Conservation (phyloP, 2,329 filamentous ascomycete species). For the Parafenestella ontariensis region DNA sequence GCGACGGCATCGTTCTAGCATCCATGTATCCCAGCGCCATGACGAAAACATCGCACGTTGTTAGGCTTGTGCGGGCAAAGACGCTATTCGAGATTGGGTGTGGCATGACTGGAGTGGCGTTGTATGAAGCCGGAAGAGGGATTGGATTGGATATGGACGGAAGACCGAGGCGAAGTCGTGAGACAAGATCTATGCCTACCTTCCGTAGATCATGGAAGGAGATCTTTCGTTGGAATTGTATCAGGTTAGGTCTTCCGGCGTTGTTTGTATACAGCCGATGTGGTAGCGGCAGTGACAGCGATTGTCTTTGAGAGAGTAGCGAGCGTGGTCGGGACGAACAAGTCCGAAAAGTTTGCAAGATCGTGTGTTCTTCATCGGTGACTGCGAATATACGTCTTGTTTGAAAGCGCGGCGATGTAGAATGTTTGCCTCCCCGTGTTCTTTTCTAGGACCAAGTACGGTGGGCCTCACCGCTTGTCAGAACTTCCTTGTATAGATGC, state of each 20-base stretch:
- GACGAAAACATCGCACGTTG: constrained; percentile 45
- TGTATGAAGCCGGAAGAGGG: not conserved
- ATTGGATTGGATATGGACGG: not conserved
- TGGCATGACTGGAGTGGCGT: constrained; percentile 25
- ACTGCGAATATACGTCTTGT: not conserved
- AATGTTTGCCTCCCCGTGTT: not conserved
- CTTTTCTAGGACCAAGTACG: constrained; percentile 5
- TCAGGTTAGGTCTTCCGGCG: not conserved
- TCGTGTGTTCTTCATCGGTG: constrained; percentile 11
- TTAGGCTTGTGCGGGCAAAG: constrained; percentile 42
- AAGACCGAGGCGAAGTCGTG: not conserved
- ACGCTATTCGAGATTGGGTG: constrained; percentile 35
- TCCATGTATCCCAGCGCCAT: constrained; percentile 37
- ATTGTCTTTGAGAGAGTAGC: not conserved
- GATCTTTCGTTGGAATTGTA: not conserved
- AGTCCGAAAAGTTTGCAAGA: constrained; percentile 2
- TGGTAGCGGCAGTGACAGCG: not conserved
- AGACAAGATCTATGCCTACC: not conserved
- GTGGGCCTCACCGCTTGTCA: constrained; percentile 25
- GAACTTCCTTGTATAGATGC: not conserved
- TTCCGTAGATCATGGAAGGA: not conserved
- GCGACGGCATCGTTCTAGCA: constrained; percentile 24
- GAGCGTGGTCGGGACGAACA: constrained; percentile 10
- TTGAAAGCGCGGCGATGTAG: not conserved
- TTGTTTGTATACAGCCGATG: not conserved